Evolutionary conservation across 176 grass and related monocot species (phyloP), one percentile per base, ranked within the genome.

Genomic region (Pharus latifolius): DNA sequence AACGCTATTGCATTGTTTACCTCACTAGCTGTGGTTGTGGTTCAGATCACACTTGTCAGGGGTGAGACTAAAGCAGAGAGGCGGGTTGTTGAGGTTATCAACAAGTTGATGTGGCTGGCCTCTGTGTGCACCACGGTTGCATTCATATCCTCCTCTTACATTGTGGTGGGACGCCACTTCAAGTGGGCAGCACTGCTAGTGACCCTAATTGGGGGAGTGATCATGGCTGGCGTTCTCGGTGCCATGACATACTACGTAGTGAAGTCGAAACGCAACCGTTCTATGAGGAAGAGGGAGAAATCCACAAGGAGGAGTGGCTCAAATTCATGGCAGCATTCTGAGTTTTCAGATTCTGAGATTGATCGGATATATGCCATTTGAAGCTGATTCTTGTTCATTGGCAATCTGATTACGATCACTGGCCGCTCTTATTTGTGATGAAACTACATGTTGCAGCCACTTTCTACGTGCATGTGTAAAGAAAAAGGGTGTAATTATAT

Each of bases 21-120:
- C 26, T 98, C 94, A 15, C 75, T 98, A 41, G 94, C 94, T 1
- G 94, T 98, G 7, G 94, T 98, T 83, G 89, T 98, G 37, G 89
- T 98, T 13, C 94, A 98, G 76, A 98, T 98, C 72, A 98, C 94
- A 7, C 55, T 98, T 13, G 94, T 98, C 56, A 84, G 89, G 59
- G 94, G 94, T 2, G 89, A 98, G 67, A 90, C 89, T 1, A 93
- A 98, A 66, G 89, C 94, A 35, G 89, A 98, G 83, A 87, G 84
- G 65, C 69, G 81, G 34, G 94, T 98, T 0, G 81, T 98, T 2
- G 86, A 68, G 81, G 58, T 98, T 37, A 98, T 98, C 54, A 98
- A 98, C 75, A 98, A 98, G 83, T 64, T 98, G 70, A 98, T 98
- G 94, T 98, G 94, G 94, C 41, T 98, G 33, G 94, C 94, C 31